These are phyloP conservation scores for Aspergillus asperescens DNA, from an alignment of 495 filamentous ascomycete species.

Conservation along the genomic window DNA sequence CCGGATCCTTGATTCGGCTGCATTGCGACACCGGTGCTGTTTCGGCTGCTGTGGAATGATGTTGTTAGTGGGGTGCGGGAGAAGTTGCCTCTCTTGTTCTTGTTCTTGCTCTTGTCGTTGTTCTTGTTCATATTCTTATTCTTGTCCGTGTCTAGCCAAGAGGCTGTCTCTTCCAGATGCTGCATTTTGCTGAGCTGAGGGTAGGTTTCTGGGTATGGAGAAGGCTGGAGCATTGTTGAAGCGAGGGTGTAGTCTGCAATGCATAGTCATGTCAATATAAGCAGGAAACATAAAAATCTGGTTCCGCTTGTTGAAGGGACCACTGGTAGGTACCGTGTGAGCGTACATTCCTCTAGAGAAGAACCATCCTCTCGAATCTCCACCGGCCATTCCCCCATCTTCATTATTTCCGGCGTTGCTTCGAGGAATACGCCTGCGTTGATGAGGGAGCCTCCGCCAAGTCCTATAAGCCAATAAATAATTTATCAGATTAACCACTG, in stretches of 20 bases:
- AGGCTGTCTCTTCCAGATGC: slow-evolving; percentile 55
- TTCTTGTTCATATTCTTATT: no score
- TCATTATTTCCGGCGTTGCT: slow-evolving; percentile 50
- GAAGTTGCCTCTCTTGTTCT: slow-evolving; percentile 46
- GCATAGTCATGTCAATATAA: neutral
- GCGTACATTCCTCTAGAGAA: slow-evolving; percentile 47
- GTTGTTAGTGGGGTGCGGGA: slow-evolving; percentile 56
- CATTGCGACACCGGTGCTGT: slow-evolving; percentile 60
- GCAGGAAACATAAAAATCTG: no score
- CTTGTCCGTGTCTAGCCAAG: no score
- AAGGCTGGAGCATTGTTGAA: slow-evolving; percentile 52
- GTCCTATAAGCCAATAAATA: slow-evolving; percentile 40
- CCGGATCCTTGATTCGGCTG: slow-evolving; percentile 53
- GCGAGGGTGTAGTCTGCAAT: slow-evolving; percentile 52
- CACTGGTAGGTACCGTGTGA: slow-evolving; percentile 1
- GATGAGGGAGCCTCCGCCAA: slow-evolving; percentile 60
- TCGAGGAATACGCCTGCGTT: slow-evolving; percentile 65
- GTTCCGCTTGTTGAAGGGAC: no score
- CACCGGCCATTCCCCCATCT: slow-evolving; percentile 53
- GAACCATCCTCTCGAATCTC: slow-evolving; percentile 48
- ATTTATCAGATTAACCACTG: neutral
- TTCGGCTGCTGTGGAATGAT: slow-evolving; percentile 53
- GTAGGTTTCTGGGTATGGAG: slow-evolving; percentile 51
- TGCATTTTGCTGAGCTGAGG: slow-evolving; percentile 51
- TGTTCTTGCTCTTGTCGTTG: no score